Percentiles rank a stretch among this genome's conserved stretches.
phyloP scores from a whole-genome alignment of 345 rosid genomes.

The Bruguiera gymnorhiza region DNA sequence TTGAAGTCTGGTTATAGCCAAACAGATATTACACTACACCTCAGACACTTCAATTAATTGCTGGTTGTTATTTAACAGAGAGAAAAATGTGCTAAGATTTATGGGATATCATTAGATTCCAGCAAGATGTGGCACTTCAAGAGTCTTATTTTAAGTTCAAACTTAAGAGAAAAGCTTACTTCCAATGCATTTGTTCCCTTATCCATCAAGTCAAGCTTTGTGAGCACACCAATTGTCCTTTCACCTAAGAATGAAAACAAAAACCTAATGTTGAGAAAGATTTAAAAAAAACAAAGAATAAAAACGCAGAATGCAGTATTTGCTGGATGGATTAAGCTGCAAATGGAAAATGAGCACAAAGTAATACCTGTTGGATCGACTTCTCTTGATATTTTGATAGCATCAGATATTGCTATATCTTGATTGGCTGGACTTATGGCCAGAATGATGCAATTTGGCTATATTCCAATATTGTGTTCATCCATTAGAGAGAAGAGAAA shows the following conservation, averaged over 20 bases:
- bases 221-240: slow-evolving; percentile 31
- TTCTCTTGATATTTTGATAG: slow-evolving; percentile 65
- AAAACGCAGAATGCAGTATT: background rate
- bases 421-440: slow-evolving; percentile 73
- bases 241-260: slow-evolving; percentile 15
- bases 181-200: slow-evolving; percentile 31
- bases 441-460: slow-evolving; percentile 64
- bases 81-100: background rate
- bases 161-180: slow-evolving; percentile 15
- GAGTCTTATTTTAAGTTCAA: background rate
- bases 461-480: slow-evolving; percentile 7
- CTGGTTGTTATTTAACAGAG: too few species aligned
- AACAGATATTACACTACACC: too few species aligned
- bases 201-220: slow-evolving; percentile 30
- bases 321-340: background rate
- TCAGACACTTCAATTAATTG: too few species aligned
- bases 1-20: too few species aligned
- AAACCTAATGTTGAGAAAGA: background rate
- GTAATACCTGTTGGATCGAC: slow-evolving; percentile 53
- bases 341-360: background rate
- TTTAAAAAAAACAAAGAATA: background rate
- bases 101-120: background rate
- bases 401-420: slow-evolving; percentile 75
- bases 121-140: slow-evolving; percentile 2
- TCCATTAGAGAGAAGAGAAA: background rate